Base-by-base conservation (phyloP, 2,329 filamentous ascomycete species). In the Colletotrichum sp. region DNA sequence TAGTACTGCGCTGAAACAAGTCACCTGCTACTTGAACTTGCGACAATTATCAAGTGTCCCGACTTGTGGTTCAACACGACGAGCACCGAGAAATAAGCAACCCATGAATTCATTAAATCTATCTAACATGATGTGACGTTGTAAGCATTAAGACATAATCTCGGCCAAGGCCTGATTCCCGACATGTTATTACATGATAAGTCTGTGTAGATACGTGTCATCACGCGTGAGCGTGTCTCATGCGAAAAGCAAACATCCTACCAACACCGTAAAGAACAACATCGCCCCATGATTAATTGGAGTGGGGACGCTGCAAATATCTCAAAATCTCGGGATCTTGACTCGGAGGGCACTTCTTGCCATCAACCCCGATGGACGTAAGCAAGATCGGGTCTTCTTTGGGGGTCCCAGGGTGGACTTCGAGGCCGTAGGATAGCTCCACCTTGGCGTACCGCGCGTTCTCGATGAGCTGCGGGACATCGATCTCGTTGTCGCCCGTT, bases 401-500 rank as follows among this genome's bases (percentile, higher is more conserved):
- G 6, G 82, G 78, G 10, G 86, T 87, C n/a, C 82, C 80, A 0
- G 86, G 85, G 62, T 87, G 86, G 24, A 87, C 81, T 76, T 87
- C 86, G 13, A 88, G 75, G 8, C 76, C 72, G 24, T 77, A 75
- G 3, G 67, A 59, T 26, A 75, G 52, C 64, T 70, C 64, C 2
- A 52, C 63, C 63, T 77, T 75, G 36, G 63, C 64, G 18, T 75
- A 70, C n/a, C 75, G 62, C 16, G 76, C 71, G 5, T 63, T 71
- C 24, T 77, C 77, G 30, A 78, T 66, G 12, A 78, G 65, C 18
- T 69, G 69, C 5, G 74, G 66, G 9, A 79, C 66, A 44, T 80
- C 72, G 4, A 78, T 63, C 39, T 79, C 78, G 30, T 75, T 74
- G 5, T 70, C 69, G 0, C 69, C 71, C 1, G 66, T 71, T 12